Conservation (phyloP, 768 basidiomycete genomes). For the Leucocoprinus sp. region DNA sequence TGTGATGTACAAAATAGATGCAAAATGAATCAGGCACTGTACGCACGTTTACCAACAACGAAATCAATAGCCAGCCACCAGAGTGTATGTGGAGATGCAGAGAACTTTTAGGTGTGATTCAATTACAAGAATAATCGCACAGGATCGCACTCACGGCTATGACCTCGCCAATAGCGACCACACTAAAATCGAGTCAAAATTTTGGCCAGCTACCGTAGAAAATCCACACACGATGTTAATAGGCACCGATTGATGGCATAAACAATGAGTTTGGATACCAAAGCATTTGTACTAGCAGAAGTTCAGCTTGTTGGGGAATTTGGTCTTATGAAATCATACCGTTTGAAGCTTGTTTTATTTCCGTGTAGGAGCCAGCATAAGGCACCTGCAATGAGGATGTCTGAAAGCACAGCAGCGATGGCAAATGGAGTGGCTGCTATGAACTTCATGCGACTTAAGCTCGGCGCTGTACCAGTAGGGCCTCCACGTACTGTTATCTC, state of each 20-base stretch:
- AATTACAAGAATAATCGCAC: background rate
- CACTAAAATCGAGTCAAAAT: conserved; percentile 14
- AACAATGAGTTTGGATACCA: conserved; percentile 35
- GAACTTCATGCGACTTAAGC: conserved; percentile 18
- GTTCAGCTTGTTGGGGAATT: background rate
- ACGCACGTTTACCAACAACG: conserved; percentile 36
- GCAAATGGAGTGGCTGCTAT: conserved; percentile 37
- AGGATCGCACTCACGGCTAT: conserved; percentile 22
- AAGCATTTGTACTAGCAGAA: conserved; percentile 28
- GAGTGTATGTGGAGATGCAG: conserved; percentile 21
- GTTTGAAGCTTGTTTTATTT: conserved; percentile 27
- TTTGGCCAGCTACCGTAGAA: background rate
- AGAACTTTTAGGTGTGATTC: conserved; percentile 18
- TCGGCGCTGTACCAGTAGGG: background rate
- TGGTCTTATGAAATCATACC: conserved; percentile 16
- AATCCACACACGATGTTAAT: conserved; percentile 34
- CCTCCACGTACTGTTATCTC: conserved; percentile 25
- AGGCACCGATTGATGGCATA: conserved; percentile 44
- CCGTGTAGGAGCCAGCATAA: conserved; percentile 34
- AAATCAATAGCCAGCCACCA: conserved; percentile 36
- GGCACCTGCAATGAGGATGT: conserved; percentile 33
- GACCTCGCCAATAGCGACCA: conserved; percentile 30
- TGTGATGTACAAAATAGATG: background rate
- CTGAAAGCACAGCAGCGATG: conserved; percentile 35
- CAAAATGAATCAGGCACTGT: conserved; percentile 8